Evolutionary conservation across 805 yeast species (phyloP), one percentile per base, ranked within the genome.

Genomic region (Starmerella davenportii): DNA sequence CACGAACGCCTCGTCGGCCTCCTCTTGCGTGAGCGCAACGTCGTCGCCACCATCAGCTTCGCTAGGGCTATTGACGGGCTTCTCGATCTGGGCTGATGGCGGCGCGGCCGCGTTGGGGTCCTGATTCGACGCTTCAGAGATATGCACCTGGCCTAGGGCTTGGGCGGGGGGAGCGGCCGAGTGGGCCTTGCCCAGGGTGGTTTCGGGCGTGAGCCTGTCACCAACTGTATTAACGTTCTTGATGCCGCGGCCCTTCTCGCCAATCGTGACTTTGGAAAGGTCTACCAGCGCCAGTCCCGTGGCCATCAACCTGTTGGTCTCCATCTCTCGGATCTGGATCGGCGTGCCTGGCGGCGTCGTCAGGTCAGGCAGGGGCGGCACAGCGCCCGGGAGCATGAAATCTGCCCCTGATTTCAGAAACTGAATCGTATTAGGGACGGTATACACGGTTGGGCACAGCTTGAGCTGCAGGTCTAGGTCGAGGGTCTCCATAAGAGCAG

Each of bases 191-290:
- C 25, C 25, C 25, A 23, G 25, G 9, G 7, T 23, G 9, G 72
- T 70, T 35, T 70, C 70, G 43, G 60, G 60, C 36, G 62, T 69
- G 37, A 87, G 60, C 38, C 68, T 70, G 53, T 87, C 98, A 3
- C 70, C 76, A 15, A 68, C 55, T 24, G 65, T 66, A 49, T 82
- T 93, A n/a, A 72, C 48, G 4, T 82, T 61, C 35, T 68, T 65
- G 1, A 85, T 92, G 0, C 90, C 94, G 23, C 78, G 71, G 11
- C 96, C 98, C 14, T 66, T 65, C 14, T 68, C 62, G n/a, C 66
- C 57, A 1, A 71, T 77, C 2, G 46, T 40, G 3, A 45, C 40
- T 36, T 38, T 62, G 51, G 30, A 59, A 30, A 58, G 47, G 43
- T 79, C 71, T 9, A 65, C 53, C 28, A 50, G 41, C 1, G 52